Evolutionary conservation across 78 protist genomes (phyloP).

Genomic region (Chrysochromulina tobinii): DNA sequence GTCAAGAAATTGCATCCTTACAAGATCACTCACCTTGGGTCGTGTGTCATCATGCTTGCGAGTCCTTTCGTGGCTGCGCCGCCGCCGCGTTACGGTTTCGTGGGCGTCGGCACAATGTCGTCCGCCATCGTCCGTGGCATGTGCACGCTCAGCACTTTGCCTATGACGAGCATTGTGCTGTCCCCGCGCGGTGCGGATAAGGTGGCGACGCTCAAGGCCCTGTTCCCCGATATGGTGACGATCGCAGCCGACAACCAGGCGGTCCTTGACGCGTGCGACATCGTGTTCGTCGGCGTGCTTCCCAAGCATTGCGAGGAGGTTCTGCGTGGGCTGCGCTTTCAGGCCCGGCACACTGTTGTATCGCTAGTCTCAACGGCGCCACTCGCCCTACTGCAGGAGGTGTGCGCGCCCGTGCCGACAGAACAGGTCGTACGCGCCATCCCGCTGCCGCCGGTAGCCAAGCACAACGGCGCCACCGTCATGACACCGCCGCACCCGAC

Average conservation of each 20-base stretch:
- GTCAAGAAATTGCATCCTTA: too few species aligned
- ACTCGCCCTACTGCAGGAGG: neutral
- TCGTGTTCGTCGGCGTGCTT: conserved; percentile 18
- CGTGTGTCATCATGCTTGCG: too few species aligned
- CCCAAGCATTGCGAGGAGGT: neutral
- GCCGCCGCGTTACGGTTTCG: neutral
- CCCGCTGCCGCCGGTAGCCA: conserved; percentile 39
- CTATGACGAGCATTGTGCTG: neutral
- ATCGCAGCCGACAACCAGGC: conserved; percentile 1
- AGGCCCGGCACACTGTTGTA: neutral
- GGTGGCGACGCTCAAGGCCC: neutral
- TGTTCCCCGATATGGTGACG: neutral
- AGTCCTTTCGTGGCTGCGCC: too few species aligned
- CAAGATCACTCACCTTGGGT: too few species aligned
- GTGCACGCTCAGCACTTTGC: neutral
- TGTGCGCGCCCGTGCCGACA: neutral
- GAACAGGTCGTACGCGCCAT: conserved; percentile 3
- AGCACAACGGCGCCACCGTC: neutral
- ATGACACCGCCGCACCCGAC: neutral
- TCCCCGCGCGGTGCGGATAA: neutral
- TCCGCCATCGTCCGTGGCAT: conserved; percentile 4
- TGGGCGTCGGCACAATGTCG: neutral
- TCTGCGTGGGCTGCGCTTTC: neutral
- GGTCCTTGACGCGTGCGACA: conserved; percentile 24
- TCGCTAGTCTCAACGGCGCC: conserved; percentile 10